Conservation (phyloP, 805 yeast species). For the Starmerella lactis-condensi region DNA sequence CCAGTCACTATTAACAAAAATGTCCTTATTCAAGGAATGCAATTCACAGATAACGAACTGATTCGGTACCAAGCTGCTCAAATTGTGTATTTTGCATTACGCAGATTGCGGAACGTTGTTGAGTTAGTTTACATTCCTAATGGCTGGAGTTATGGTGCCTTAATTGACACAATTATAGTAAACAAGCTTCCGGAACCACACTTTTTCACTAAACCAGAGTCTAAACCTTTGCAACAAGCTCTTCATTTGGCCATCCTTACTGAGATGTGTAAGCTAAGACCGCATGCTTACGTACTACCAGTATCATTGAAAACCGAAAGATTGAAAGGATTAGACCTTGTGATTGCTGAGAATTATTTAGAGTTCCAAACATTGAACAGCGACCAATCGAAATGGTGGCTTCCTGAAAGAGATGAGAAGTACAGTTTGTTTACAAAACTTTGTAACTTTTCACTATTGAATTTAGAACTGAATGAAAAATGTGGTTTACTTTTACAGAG, state of each 20-base stretch:
- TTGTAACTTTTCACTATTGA: slow-evolving; percentile 32
- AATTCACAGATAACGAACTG: slow-evolving; percentile 28
- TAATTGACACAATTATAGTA: slow-evolving; percentile 18
- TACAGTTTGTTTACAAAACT: slow-evolving; percentile 53
- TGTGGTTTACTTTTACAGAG: slow-evolving; percentile 32
- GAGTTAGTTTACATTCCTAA: slow-evolving; percentile 22
- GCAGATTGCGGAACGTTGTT: slow-evolving; percentile 32
- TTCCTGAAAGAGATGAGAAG: slow-evolving; percentile 26
- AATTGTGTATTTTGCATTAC: slow-evolving; percentile 34
- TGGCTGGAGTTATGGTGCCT: slow-evolving; percentile 27
- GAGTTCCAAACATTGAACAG: slow-evolving; percentile 39
- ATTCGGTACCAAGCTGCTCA: slow-evolving; percentile 49
- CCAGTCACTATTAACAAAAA: slow-evolving; percentile 47
- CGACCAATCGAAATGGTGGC: slow-evolving; percentile 66
- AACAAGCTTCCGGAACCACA: slow-evolving; percentile 22
- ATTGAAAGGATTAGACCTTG: slow-evolving; percentile 14
- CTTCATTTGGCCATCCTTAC: slow-evolving; percentile 7
- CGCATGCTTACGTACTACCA: slow-evolving; percentile 2
- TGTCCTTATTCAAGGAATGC: slow-evolving; percentile 41
- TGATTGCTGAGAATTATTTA: slow-evolving; percentile 28
- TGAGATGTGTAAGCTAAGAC: slow-evolving; percentile 6
- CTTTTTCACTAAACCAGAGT: slow-evolving; percentile 7
- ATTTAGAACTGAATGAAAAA: slow-evolving; percentile 25
- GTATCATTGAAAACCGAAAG: slow-evolving; percentile 7
- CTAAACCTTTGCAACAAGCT: slow-evolving; percentile 10